Evolutionary conservation across 2,329 filamentous ascomycete species (phyloP).

Genomic region (Clonostachys rhizophaga): DNA sequence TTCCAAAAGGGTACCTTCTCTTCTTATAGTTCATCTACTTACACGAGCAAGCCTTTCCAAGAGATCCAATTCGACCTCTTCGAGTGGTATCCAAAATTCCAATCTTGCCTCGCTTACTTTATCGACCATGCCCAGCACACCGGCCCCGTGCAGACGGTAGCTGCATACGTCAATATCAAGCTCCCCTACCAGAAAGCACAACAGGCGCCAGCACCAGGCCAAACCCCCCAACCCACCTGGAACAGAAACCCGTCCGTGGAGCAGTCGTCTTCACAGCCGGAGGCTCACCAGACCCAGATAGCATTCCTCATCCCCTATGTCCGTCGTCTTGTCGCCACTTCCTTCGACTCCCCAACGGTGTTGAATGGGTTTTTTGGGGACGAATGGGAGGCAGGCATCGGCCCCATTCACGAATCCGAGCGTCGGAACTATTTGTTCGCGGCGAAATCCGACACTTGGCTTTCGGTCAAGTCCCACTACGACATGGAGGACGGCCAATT

Average conservation of each 20-base stretch:
- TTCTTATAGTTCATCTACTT: conserved; percentile 1
- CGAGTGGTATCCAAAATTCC: conserved; percentile 88
- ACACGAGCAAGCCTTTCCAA: conserved; percentile 31
- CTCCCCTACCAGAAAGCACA: conserved; percentile 73
- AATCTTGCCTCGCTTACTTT: conserved; percentile 87
- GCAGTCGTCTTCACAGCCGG: conserved; percentile 14
- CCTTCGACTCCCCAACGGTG: conserved; percentile 82
- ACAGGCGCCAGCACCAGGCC: conserved; percentile 27
- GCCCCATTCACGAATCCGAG: conserved; percentile 81
- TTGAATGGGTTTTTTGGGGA: conserved; percentile 97
- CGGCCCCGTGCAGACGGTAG: conserved; percentile 77
- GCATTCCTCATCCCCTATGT: conserved; percentile 79
- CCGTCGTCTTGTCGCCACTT: conserved; percentile 83
- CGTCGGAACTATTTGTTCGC: conserved; percentile 93
- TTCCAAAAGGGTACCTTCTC: conserved; percentile 1
- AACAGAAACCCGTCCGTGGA: conserved; percentile 1
- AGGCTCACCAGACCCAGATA: conserved; percentile 4
- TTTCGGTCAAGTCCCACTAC: conserved; percentile 83
- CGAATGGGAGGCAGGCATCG: conserved; percentile 77
- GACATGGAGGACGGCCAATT: conserved; percentile 81
- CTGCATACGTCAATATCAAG: conserved; percentile 86
- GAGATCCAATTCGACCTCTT: conserved; percentile 69
- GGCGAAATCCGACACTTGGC: conserved; percentile 88
- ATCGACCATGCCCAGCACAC: conserved; percentile 86
- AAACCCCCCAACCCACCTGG: conserved; percentile 15